phyloP scores from a whole-genome alignment of 2,329 filamentous ascomycete species.

The Pestalotiopsis sp. region DNA sequence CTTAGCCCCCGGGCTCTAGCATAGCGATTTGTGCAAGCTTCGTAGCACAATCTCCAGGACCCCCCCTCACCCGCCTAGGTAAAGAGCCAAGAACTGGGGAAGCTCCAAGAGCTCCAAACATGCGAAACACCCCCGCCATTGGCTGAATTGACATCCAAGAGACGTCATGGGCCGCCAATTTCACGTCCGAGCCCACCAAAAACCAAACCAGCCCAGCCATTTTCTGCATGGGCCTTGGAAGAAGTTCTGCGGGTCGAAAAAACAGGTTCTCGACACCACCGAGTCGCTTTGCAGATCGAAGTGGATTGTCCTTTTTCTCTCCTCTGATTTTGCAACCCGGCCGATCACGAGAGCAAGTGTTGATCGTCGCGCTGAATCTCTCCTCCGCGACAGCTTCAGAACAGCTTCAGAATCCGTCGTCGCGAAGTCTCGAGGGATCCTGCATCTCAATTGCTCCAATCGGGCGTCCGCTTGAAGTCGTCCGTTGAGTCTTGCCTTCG shows the following conservation, averaged over 20 bases:
- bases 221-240: not conserved
- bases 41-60: too few relatives aligned
- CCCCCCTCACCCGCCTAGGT: too few relatives aligned
- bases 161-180: not conserved
- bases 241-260: not conserved
- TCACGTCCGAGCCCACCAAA: not conserved
- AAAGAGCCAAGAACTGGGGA: not conserved
- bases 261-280: not conserved
- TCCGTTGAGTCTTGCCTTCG: not conserved
- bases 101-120: not conserved
- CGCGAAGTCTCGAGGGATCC: not conserved
- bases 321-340: not conserved
- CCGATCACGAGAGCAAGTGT: not conserved
- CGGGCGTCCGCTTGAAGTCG: not conserved
- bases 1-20: too few relatives aligned
- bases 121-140: not conserved
- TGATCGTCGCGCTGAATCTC: not conserved
- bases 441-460: not conserved
- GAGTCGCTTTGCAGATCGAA: not conserved
- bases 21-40: too few relatives aligned
- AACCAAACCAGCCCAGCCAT: not conserved
- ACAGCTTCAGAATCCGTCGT: not conserved
- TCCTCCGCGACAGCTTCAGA: not conserved
- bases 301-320: not conserved
- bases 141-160: not conserved